phyloP scores from a whole-genome alignment of 805 yeast genomes.

The Blastobotrys muscicola region DNA sequence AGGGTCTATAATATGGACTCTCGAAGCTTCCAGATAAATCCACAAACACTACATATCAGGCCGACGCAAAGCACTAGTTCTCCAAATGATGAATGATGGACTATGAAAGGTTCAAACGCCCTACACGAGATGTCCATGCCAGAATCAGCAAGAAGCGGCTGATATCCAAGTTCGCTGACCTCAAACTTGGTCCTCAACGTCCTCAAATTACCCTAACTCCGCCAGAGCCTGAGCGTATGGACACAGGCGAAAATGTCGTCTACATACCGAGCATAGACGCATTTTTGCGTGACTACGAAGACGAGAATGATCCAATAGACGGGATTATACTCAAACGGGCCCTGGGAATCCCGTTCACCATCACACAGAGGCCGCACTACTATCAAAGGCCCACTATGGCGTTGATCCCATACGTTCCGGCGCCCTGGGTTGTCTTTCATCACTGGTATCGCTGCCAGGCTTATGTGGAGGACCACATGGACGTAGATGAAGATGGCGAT shows the following conservation, averaged over 20 bases:
- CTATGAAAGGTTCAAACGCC: not conserved
- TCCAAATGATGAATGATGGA: constrained; percentile 1
- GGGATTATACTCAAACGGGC: constrained; percentile 2
- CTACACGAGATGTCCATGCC: not conserved
- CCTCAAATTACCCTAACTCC: not conserved
- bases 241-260: constrained; percentile 14
- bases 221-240: constrained; percentile 12
- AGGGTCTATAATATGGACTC: not conserved
- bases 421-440: not conserved
- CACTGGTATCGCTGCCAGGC: not conserved
- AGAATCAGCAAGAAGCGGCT: not conserved
- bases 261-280: constrained; percentile 20
- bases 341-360: constrained; percentile 7
- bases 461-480: constrained; percentile 4
- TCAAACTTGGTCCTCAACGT: not conserved
- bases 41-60: not conserved
- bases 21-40: not conserved
- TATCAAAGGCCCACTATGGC: constrained; percentile 14
- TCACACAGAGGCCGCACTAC: constrained; percentile 6
- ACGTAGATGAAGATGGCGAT: constrained; percentile 5
- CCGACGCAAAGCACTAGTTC: not conserved
- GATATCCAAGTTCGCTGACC: not conserved
- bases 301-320: constrained; percentile 7
- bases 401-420: constrained; percentile 10
- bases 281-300: constrained; percentile 15